Evolutionary conservation across 1,284 basidiomycete species (phyloP).

Genomic region (Caloboletus inedulis): DNA sequence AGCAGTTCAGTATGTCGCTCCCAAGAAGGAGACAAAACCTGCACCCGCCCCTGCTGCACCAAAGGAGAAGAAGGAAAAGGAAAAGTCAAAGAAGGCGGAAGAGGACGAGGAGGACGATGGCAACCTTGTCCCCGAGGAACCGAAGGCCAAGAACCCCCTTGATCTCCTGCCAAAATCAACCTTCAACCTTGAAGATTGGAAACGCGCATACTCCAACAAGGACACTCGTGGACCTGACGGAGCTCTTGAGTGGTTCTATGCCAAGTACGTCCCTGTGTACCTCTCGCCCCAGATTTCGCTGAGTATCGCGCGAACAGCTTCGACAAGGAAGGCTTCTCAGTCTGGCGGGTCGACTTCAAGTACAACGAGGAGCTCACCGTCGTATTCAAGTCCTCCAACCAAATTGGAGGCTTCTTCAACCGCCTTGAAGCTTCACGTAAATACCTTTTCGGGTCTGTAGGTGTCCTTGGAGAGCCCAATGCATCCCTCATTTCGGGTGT

Average conservation of each 20-base stretch:
- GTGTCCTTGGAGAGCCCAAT: constrained; percentile 84
- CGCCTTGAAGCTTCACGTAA: constrained; percentile 94
- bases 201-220: constrained; percentile 96
- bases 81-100: constrained; percentile 54
- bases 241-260: constrained; percentile 85
- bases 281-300: constrained; percentile 14
- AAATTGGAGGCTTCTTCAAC: constrained; percentile 94
- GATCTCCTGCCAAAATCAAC: constrained; percentile 88
- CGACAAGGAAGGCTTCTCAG: constrained; percentile 88
- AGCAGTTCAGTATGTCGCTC: constrained; percentile 68
- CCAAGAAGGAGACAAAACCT: constrained; percentile 62
- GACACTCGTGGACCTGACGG: constrained; percentile 82
- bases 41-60: constrained; percentile 41
- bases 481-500: constrained; percentile 77
- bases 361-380: constrained; percentile 94
- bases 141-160: constrained; percentile 91
- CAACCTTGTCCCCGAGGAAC: constrained; percentile 58
- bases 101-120: constrained; percentile 64
- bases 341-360: constrained; percentile 94
- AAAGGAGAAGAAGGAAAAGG: constrained; percentile 61
- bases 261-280: constrained; percentile 56
- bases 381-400: constrained; percentile 90
- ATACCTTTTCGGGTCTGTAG: constrained; percentile 91
- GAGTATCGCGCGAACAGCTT: constrained; percentile 53
- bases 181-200: constrained; percentile 98